Evolutionary conservation across 2,329 filamentous ascomycete genomes (phyloP).

Genomic region (Zymoseptoria pseudotritici): DNA sequence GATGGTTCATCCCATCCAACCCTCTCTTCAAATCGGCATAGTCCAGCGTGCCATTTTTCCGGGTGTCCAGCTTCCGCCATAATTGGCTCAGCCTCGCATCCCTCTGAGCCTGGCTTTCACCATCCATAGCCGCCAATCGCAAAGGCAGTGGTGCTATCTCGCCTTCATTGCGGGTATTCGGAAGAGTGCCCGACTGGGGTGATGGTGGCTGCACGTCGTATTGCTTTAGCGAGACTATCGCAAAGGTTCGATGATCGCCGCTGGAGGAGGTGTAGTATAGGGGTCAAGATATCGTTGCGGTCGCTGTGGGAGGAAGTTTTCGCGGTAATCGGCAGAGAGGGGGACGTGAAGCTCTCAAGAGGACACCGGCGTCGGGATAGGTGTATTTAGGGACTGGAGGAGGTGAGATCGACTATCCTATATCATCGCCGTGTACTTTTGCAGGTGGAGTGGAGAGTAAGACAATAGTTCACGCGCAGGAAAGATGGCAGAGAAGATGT

Average conservation of each 20-base stretch:
- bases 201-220: constrained; percentile 3
- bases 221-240: constrained; percentile 6
- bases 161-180: constrained; percentile 11
- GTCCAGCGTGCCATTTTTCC: constrained; percentile 71
- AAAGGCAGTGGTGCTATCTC: constrained; percentile 12
- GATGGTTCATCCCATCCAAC: constrained; percentile 82
- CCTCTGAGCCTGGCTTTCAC: constrained; percentile 68
- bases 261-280: not conserved
- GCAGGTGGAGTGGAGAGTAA: not conserved
- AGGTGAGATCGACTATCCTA: not conserved
- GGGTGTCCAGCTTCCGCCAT: constrained; percentile 75
- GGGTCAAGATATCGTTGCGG: not conserved
- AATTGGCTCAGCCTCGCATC: constrained; percentile 76
- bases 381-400: not conserved
- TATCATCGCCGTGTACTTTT: not conserved
- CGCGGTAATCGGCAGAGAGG: not conserved
- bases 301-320: not conserved
- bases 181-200: constrained; percentile 2
- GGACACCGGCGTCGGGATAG: not conserved
- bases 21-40: constrained; percentile 77
- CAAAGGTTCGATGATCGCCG: not conserved
- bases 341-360: not conserved
- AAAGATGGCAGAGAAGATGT: not conserved
- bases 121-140: constrained; percentile 48
- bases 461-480: not conserved